Base-by-base conservation (phyloP, 2,329 filamentous ascomycete genomes). In the Thielaviopsis euricoi region DNA sequence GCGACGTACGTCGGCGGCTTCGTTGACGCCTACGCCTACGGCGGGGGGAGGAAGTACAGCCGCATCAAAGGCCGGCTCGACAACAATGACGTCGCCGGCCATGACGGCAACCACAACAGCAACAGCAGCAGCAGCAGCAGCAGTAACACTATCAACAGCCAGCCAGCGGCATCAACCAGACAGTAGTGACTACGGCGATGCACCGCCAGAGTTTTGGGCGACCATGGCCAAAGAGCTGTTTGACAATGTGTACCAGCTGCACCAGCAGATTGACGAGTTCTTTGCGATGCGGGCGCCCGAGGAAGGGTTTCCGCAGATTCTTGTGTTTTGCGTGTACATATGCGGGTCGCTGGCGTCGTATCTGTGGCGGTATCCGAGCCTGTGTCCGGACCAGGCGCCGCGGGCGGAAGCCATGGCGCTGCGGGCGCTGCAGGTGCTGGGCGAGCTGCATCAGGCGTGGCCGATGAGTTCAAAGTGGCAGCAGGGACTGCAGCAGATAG, bases 291-390 rank as follows among this genome's bases (percentile, higher is more conserved):
- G 67, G 3, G 60, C 63, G 5, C 61, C 56, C 9, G 66, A 64
- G n/a, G 64, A 70, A 49, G 66, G 66, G 0, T 69, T 67, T 52
- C 68, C 67, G 6, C 67, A 65, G 55, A 68, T 72, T 23, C 64
- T 72, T 6, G 70, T 70, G 10, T 72, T 72, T 52, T 72, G 69
- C 55, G 66, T 69, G 43, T 72, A 72, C 62, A 67, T 70, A 52
- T 72, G 70, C 60, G 70, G 70, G 10, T 71, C 69, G 0, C 63
- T 72, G n/a, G 66, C 65, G 13, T 63, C 63, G 0, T 66, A 67
- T 51, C 64, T 71, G 1, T 66, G 64, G 63, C 65, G 65, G 13
- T 63, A 66, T 53, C 67, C 67, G 6, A 60, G 62, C 25, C 62
- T 68, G n/a, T 68, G 66, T 53, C 64, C 64, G 22, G 61, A 55